These are phyloP conservation scores for Entophlyctis luteolus DNA, from an alignment of 192 early-diverging fungal species.

Conservation along the genomic window DNA sequence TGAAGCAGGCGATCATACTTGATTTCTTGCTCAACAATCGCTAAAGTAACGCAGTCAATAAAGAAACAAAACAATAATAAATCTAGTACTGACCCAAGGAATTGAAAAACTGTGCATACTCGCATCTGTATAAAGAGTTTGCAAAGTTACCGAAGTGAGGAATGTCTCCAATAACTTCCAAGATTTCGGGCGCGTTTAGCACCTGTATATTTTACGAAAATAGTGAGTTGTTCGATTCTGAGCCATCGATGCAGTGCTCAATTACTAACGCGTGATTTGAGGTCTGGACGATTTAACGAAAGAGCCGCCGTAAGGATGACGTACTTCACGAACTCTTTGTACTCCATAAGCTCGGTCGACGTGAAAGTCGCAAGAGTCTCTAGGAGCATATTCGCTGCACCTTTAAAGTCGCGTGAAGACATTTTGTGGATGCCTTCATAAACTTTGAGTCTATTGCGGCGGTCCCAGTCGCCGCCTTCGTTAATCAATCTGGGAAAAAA, in stretches of 20 bases:
- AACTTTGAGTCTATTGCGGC: slow-evolving; percentile 94
- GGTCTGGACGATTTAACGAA: slow-evolving; percentile 83
- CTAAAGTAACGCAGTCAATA: slow-evolving; percentile 34
- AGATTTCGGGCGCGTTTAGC: slow-evolving; percentile 90
- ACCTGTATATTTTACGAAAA: slow-evolving; percentile 56
- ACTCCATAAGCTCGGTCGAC: slow-evolving; percentile 95
- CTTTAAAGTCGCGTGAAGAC: slow-evolving; percentile 94
- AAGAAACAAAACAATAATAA: neutral
- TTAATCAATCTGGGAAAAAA: slow-evolving; percentile 73
- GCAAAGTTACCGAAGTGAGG: slow-evolving; percentile 79
- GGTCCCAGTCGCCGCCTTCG: slow-evolving; percentile 99
- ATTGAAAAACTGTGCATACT: slow-evolving; percentile 90
- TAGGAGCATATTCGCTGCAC: slow-evolving; percentile 81
- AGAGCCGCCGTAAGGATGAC: slow-evolving; percentile 84
- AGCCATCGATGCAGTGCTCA: too few relatives aligned
- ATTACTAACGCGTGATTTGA: slow-evolving; percentile 90
- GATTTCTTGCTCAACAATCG: slow-evolving; percentile 77
- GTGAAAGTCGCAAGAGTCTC: slow-evolving; percentile 96
- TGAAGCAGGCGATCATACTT: slow-evolving; percentile 70
- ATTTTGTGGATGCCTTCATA: slow-evolving; percentile 91
- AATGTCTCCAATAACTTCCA: slow-evolving; percentile 89
- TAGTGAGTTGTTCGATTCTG: neutral
- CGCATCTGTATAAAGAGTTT: slow-evolving; percentile 84
- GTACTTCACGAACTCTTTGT: slow-evolving; percentile 95
- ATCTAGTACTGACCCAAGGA: slow-evolving; percentile 57